These are phyloP conservation scores for Heimioporus sp. DNA, from an alignment of 768 basidiomycete genomes.

Conservation along the genomic window DNA sequence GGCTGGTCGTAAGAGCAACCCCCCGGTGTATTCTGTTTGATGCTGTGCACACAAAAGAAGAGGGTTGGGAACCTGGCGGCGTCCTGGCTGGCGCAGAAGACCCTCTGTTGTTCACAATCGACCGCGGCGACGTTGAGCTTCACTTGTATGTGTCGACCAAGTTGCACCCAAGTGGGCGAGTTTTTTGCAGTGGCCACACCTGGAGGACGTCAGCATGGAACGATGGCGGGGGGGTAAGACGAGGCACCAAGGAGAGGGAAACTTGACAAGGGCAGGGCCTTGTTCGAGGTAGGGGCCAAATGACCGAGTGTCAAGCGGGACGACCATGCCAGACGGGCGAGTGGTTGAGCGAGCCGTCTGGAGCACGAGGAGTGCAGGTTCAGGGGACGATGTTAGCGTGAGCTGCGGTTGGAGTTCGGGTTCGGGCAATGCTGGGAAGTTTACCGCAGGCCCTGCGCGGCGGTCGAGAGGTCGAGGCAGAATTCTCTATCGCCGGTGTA, in stretches of 20 bases:
- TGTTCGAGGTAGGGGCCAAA: slow-evolving; percentile 40
- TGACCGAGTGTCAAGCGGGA: slow-evolving; percentile 26
- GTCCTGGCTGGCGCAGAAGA: slow-evolving; percentile 62
- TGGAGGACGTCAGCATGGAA: slow-evolving; percentile 14
- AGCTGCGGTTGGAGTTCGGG: slow-evolving; percentile 12
- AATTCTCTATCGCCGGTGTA: slow-evolving; percentile 56
- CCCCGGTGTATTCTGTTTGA: slow-evolving; percentile 74
- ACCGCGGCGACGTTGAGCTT: slow-evolving; percentile 81
- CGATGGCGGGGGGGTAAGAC: no score
- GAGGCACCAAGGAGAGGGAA: slow-evolving; percentile 86
- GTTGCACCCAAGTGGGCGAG: slow-evolving; percentile 78
- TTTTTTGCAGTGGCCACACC: slow-evolving; percentile 97
- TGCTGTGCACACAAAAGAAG: slow-evolving; percentile 58
- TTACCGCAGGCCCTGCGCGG: no score
- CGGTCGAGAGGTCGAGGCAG: slow-evolving; percentile 41
- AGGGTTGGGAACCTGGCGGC: slow-evolving; percentile 86
- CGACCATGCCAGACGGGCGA: slow-evolving; percentile 28
- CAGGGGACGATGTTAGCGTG: slow-evolving; percentile 12
- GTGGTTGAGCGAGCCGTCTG: slow-evolving; percentile 10
- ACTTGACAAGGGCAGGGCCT: slow-evolving; percentile 67
- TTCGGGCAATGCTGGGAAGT: no score
- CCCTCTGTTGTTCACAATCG: slow-evolving; percentile 77
- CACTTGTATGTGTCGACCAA: slow-evolving; percentile 68
- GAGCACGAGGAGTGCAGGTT: slow-evolving; percentile 10
- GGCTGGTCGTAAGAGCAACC: slow-evolving; percentile 70